Base-by-base conservation (phyloP, 2,329 filamentous ascomycete species). In the Zasmidium cellare region DNA sequence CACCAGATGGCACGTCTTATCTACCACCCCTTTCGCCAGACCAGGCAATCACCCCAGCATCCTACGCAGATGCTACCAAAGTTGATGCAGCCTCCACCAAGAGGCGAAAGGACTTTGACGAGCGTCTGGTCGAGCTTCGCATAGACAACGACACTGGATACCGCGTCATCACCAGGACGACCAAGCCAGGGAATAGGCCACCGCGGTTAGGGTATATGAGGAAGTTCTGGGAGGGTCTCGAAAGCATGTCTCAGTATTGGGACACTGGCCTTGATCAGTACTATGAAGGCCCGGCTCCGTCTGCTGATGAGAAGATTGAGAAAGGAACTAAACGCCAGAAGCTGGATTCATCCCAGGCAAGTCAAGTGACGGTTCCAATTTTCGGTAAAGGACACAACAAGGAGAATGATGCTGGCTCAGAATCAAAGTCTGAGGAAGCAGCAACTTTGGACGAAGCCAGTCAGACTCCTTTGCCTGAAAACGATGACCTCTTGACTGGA, bases 211-310 rank as follows among this genome's bases (percentile, higher is more conserved):
- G 80, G 0, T 80, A 85, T 62, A 79, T 83, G 58, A 77, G 84
- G 53, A 84, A 82, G 56, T 87, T 87, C 70, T 87, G 82, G 80
- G 77, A 79, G 52, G 80, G 78, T 2, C 74, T 87, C 53, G 82
- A 86, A 62, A 79, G 78, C 35, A 78, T 87, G 78, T 76, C 82
- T 16, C 82, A 84, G 61, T 87, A 85, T 66, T 87, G 85, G 84
- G 85, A 87, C 66, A 77, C 76, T 41, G 84, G 80, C 58, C 67
- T 81, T 49, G 85, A 87, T 63, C 72, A 84, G 25, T 85, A 85
- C 68, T 78, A 78, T 45, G 69, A 72, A 18, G 67, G 72, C 5
- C 62, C 62, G 18, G 66, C 71, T 3, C 64, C 62, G 18, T n/a
- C 48, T 5, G 48, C n/a, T 35, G 60, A 62, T 2, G 51, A 52